phyloP scores from a whole-genome alignment of 495 filamentous ascomycete genomes.

The Xylaria telfairii region DNA sequence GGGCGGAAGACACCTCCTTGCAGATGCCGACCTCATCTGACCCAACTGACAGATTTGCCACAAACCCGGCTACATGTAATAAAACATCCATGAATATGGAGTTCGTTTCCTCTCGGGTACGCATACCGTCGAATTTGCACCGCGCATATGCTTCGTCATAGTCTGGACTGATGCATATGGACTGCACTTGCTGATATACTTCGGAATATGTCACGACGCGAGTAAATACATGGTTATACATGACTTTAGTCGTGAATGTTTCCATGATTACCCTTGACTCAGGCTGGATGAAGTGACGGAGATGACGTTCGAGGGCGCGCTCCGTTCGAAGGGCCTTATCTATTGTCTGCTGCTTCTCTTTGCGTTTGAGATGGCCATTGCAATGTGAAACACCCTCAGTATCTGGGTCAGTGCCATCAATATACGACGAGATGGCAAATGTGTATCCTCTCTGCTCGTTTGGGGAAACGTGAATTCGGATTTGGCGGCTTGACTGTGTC shows the following conservation, averaged over 20 bases:
- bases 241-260: constrained; percentile 17
- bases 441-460: not conserved
- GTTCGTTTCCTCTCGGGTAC: not conserved
- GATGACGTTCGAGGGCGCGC: constrained; percentile 6
- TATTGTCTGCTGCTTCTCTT: not conserved
- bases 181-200: constrained; percentile 18
- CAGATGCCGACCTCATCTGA: constrained; percentile 18
- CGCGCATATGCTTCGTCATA: constrained; percentile 21
- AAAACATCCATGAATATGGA: constrained; percentile 20
- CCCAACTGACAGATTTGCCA: constrained; percentile 15
- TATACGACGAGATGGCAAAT: not conserved
- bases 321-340: not conserved
- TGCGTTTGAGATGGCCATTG: not conserved
- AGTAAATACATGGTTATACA: constrained; percentile 20
- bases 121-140: constrained; percentile 15
- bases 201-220: constrained; percentile 21
- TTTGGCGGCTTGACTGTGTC: not conserved
- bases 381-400: not conserved
- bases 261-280: constrained; percentile 12
- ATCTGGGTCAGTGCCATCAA: not conserved
- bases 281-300: constrained; percentile 8
- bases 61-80: constrained; percentile 22
- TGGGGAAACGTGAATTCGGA: constrained; percentile 2
- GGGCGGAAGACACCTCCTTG: constrained; percentile 18
- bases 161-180: constrained; percentile 21